Conservation (phyloP, 1,284 basidiomycete species). For the Ceratobasidium sp. region DNA sequence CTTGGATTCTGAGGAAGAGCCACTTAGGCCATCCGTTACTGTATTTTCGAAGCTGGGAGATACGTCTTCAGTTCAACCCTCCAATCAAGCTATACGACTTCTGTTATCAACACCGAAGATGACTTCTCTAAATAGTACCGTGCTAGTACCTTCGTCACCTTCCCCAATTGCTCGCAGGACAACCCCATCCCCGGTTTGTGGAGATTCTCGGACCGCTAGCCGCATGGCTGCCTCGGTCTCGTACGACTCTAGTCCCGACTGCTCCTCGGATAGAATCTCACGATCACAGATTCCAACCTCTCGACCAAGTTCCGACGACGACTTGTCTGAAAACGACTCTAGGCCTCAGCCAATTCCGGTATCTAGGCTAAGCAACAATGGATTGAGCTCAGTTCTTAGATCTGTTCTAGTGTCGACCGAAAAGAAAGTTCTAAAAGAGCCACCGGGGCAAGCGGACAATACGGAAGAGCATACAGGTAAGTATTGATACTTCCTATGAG, state of each 20-base stretch:
- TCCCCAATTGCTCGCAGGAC: not conserved
- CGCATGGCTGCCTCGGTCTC: constrained; percentile 8
- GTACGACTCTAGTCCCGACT: constrained; percentile 4
- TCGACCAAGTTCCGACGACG: not conserved
- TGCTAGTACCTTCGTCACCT: constrained; percentile 35
- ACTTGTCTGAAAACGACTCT: not conserved
- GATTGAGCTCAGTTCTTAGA: not conserved
- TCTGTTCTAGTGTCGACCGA: constrained; percentile 7
- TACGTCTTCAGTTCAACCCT: not conserved
- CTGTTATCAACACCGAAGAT: not conserved
- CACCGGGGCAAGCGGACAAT: no score
- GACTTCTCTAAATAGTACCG: not conserved
- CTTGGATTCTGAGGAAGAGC: not conserved
- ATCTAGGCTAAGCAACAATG: no score
- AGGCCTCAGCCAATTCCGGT: not conserved
- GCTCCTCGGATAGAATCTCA: not conserved
- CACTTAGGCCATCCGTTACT: not conserved
- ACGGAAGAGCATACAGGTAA: not conserved
- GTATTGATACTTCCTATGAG: not conserved
- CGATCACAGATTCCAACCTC: not conserved
- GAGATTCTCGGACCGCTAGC: not conserved
- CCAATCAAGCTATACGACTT: not conserved
- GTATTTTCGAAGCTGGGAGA: not conserved
- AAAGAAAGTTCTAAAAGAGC: not conserved
- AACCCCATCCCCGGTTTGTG: not conserved